Evolutionary conservation across 371 early-diverging fungal genomes (phyloP), one percentile per base, ranked within the genome.

Genomic region (Entomophthora muscae): DNA sequence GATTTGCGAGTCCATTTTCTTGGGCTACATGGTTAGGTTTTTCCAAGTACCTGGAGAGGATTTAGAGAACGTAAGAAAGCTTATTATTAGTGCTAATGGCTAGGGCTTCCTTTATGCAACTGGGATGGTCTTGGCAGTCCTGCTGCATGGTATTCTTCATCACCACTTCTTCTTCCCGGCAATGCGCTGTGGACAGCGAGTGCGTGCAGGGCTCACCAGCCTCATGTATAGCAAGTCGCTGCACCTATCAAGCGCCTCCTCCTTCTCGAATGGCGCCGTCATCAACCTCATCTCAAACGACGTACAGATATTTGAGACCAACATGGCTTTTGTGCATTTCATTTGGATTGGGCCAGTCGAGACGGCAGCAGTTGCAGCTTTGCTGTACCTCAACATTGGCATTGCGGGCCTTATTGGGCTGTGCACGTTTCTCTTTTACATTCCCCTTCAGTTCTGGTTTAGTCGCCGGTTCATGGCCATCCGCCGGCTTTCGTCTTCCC

Each of bases 341-440:
- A 67, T 83, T 31, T 86, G 87, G 87, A 78, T 83, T 31, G 81
- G 85, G 0, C 71, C 73, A 1, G 55, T 83, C 21, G 85, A 86
- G 66, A 77, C 76, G 54, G 66, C 72, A 54, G 71, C 76, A 76
- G 66, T 57, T 61, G 28, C 30, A 12, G 69, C 66, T 27, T 65
- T 86, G 29, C 76, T 79, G 1, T 72, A 72, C 61, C 63, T 70
- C 28, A 75, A 80, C 31, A 70, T 84, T 60, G 72, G 76, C 1
- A 12, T 72, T 21, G 71, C 81, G 12, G 81, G 77, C 1, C 28
- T 81, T 22, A 80, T 83, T 59, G 74, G 83, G 0, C 55, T 83
- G n/a, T 63, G 75, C 26, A 75, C 83, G 33, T 55, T 84, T 5
- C 33, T 80, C 23, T 62, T 86, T 33, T 66, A 83, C 10, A 72